Conservation (phyloP, 2,329 filamentous ascomycete genomes). For the Delphinella strobiligena region DNA sequence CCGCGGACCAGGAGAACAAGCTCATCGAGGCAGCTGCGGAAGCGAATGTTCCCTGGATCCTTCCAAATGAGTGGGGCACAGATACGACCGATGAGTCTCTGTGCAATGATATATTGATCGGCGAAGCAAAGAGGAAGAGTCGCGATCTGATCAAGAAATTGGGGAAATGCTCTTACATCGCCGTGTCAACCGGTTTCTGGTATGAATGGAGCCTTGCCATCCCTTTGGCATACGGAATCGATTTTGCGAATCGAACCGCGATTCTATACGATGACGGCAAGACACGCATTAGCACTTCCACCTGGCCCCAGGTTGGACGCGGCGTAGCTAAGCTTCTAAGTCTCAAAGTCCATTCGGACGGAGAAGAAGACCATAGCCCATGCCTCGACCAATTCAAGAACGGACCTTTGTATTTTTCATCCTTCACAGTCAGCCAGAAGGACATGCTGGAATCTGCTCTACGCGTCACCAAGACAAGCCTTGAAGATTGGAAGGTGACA, state of each 20-base stretch:
- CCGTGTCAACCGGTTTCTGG: slow-evolving; percentile 21
- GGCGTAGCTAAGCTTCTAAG: slow-evolving; percentile 22
- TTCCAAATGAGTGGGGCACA: slow-evolving; percentile 17
- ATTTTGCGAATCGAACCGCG: slow-evolving; percentile 14
- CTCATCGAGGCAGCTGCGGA: slow-evolving; percentile 18
- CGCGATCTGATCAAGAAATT: slow-evolving; percentile 15
- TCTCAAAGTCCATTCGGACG: slow-evolving; percentile 16
- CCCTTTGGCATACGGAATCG: slow-evolving; percentile 17
- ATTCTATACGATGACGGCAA: slow-evolving; percentile 17
- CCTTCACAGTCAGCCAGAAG: slow-evolving; percentile 24
- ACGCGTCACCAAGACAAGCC: slow-evolving; percentile 21
- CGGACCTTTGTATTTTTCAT: slow-evolving; percentile 22
- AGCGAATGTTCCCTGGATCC: slow-evolving; percentile 20
- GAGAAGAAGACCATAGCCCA: slow-evolving; percentile 10
- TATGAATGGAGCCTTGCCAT: slow-evolving; percentile 18
- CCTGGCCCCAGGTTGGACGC: slow-evolving; percentile 20
- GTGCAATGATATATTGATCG: slow-evolving; percentile 11
- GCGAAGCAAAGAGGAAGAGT: slow-evolving; percentile 9
- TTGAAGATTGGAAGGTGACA: slow-evolving; percentile 24
- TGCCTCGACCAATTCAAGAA: slow-evolving; percentile 20
- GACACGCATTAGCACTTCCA: slow-evolving; percentile 21
- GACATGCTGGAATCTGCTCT: slow-evolving; percentile 25
- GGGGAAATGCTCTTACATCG: slow-evolving; percentile 17
- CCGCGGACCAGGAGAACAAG: slow-evolving; percentile 13
- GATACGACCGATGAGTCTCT: slow-evolving; percentile 14